Evolutionary conservation across 768 basidiomycete genomes (phyloP).

Genomic region (Cyclocybe cylindracea): DNA sequence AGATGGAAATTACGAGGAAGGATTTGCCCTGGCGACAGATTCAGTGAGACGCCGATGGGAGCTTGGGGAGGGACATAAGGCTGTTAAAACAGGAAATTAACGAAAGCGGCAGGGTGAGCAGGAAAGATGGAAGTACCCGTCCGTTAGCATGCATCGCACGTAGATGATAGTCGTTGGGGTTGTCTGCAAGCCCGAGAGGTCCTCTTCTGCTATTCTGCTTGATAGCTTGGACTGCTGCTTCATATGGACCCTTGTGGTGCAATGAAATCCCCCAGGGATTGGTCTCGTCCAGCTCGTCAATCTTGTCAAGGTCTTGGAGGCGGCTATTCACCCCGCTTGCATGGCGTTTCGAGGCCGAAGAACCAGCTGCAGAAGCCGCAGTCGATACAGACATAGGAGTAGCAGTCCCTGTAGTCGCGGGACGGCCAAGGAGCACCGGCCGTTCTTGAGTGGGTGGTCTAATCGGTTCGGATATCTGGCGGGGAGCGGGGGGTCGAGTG

Average conservation of each 20-base stretch:
- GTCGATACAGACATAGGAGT: constrained; percentile 14
- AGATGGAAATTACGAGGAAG: constrained; percentile 40
- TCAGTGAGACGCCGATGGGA: constrained; percentile 44
- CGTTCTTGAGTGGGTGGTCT: constrained; percentile 11
- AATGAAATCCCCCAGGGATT: constrained; percentile 64
- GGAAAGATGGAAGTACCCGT: constrained; percentile 14
- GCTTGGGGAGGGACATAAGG: constrained; percentile 31
- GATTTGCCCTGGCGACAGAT: constrained; percentile 57
- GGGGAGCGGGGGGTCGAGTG: constrained; percentile 16
- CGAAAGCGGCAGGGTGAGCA: neutral
- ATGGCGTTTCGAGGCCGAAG: constrained; percentile 4
- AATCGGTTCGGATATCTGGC: constrained; percentile 15
- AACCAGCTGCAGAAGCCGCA: constrained; percentile 7
- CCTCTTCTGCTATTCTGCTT: constrained; percentile 14
- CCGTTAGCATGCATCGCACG: constrained; percentile 21
- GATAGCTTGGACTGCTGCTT: constrained; percentile 42
- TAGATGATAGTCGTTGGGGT: constrained; percentile 17
- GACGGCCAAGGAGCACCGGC: constrained; percentile 21
- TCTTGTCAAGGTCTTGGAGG: constrained; percentile 54
- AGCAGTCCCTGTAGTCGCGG: constrained; percentile 22
- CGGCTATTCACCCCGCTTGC: constrained; percentile 5
- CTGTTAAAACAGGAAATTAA: constrained; percentile 17
- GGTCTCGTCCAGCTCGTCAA: constrained; percentile 79
- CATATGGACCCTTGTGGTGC: constrained; percentile 79
- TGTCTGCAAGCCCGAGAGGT: constrained; percentile 22